These are phyloP conservation scores for Thymus mandschuricus DNA, from an alignment of 257 asterid genomes.

Conservation along the genomic window DNA sequence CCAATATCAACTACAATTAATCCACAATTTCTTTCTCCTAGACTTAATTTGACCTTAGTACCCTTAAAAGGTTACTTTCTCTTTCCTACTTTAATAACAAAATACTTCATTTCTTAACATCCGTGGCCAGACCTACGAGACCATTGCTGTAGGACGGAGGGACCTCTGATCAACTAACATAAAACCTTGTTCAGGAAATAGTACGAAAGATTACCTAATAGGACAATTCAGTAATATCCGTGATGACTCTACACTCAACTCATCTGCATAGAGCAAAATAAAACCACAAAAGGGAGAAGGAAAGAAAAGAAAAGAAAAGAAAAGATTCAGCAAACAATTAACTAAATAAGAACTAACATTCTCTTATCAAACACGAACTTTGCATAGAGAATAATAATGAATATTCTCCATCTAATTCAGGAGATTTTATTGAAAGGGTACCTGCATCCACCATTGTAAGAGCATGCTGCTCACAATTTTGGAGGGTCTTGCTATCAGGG, in stretches of 20 bases:
- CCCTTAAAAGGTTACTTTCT: too few species aligned
- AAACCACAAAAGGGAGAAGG: background rate
- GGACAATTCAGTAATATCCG: conserved; percentile 93
- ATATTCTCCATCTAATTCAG: conserved; percentile 19
- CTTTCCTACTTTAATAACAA: too few species aligned
- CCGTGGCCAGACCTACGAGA: too few species aligned
- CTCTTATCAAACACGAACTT: conserved; percentile 4
- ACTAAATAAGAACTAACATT: conserved; percentile 8
- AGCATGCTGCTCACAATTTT: conserved; percentile 68
- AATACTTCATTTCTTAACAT: too few species aligned
- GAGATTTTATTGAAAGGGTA: conserved; percentile 28
- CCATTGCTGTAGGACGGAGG: too few species aligned
- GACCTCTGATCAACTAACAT: background rate
- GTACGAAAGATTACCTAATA: conserved; percentile 62
- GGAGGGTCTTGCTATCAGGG: conserved; percentile 51
- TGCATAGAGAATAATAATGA: conserved; percentile 18
- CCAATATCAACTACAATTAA: too few species aligned
- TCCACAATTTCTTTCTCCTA: background rate
- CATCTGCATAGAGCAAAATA: conserved; percentile 53
- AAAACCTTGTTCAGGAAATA: conserved; percentile 23
- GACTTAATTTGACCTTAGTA: too few species aligned
- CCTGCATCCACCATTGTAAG: conserved; percentile 78
- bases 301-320: conserved; percentile 5
- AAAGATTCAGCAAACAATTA: conserved; percentile 29
- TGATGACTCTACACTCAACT: conserved; percentile 84